Base-by-base conservation (phyloP, 495 filamentous ascomycete genomes). In the Evansstolkia leycettana region DNA sequence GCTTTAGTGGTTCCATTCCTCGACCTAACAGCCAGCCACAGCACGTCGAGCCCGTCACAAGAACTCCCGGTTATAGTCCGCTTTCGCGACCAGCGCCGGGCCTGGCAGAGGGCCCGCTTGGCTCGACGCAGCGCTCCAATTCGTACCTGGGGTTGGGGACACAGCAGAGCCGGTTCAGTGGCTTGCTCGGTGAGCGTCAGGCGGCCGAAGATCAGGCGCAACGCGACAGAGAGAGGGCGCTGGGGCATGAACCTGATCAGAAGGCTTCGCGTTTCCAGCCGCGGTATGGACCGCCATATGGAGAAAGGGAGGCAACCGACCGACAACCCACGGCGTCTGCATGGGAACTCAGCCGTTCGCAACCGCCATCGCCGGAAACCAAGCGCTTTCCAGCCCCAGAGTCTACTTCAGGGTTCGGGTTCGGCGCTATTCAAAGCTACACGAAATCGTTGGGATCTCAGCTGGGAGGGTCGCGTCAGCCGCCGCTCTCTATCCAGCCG, bases 341-440 rank as follows among this genome's bases (percentile, higher is more conserved):
- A 0, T 65, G 63, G 63, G 63, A 67, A 2, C 46, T 58, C 3
- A 55, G 45, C 28, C 55, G 59, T 32, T 58, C 59, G 4, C 57
- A 64, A 18, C 61, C 61, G 8, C 44, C 55, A 0, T 65, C 61
- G 7, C 63, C 61, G 5, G 63, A 67, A 34, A 46, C 36, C 3
- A 64, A 60, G 36, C 61, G 61, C 3, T 53, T 64, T 25, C 48
- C 51, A 5, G 53, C 48, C 0, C 41, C 58, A 2, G 61, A 64
- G 16, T 26, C 51, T 1, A 46, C 40, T 7, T 35, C 59, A 2
- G 45, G 47, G 2, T 67, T 65, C 40, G 63, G 61, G 3, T 65
- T 65, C 31, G 63, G 63, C 7, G 61, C 61, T 9, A 65, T 65
- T 33, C 63, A 67, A 35, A 67, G 48, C 38, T 67, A 67, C 42